Evolutionary conservation across 2,329 filamentous ascomycete species (phyloP).

Genomic region (Neopestalotiopsis sp.): DNA sequence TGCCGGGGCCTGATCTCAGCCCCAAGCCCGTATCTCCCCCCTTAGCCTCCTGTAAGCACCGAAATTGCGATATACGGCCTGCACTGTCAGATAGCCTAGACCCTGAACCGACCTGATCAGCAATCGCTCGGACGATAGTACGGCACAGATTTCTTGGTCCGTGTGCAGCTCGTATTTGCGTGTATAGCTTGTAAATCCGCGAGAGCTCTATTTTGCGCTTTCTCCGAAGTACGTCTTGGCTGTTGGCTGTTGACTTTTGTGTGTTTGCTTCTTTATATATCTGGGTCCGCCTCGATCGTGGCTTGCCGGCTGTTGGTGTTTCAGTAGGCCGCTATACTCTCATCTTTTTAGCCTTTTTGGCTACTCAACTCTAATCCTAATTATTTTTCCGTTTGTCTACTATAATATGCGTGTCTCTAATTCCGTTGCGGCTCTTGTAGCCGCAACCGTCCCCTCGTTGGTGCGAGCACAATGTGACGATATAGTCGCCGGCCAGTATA

Average conservation of each 20-base stretch:
- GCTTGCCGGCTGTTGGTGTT: neutral
- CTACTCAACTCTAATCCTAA: neutral
- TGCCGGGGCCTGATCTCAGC: neutral
- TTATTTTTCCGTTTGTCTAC: neutral
- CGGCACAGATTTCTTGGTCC: neutral
- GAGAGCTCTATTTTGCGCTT: neutral
- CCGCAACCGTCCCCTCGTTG: neutral
- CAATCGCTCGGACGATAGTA: neutral
- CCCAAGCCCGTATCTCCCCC: neutral
- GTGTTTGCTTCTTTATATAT: neutral
- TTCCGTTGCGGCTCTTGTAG: slow-evolving; percentile 5
- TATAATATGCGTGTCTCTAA: slow-evolving; percentile 3
- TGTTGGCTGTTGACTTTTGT: neutral
- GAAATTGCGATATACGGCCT: neutral
- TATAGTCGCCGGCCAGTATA: slow-evolving; percentile 15
- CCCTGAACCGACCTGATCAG: neutral
- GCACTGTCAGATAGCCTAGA: neutral
- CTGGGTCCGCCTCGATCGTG: neutral
- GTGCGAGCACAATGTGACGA: slow-evolving; percentile 17
- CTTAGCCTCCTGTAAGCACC: neutral
- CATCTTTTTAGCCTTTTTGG: neutral
- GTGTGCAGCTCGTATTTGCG: slow-evolving; percentile 2
- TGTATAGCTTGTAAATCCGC: neutral
- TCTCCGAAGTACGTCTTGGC: neutral
- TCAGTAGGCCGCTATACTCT: neutral